Conservation (phyloP, 192 early-diverging fungal species). For the Entomortierella beljakovae region DNA sequence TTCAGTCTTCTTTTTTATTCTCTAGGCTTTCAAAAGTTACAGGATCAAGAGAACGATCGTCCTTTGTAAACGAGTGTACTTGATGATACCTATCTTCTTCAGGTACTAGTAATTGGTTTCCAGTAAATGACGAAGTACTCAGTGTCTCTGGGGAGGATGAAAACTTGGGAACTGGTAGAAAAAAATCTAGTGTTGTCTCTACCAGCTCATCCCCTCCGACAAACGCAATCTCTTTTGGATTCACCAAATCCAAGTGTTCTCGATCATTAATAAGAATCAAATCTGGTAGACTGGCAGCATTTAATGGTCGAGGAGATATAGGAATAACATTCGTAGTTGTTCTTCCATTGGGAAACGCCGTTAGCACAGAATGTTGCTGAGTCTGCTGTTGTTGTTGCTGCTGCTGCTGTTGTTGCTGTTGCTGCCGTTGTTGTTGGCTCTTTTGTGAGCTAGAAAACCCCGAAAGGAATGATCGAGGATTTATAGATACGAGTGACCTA, state of each 20-base stretch:
- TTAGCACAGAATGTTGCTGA: neutral
- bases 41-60: neutral
- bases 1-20: neutral
- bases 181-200: neutral
- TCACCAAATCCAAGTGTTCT: neutral
- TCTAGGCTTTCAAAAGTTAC: neutral
- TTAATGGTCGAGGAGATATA: conserved; percentile 21
- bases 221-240: neutral
- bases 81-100: neutral
- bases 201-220: neutral
- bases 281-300: neutral
- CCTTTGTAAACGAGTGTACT: neutral
- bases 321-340: neutral
- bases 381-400: conserved; percentile 7
- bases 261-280: neutral
- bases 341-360: neutral
- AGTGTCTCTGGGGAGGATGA: neutral
- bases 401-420: neutral
- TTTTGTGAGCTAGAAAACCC: conserved; percentile 12
- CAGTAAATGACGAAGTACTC: neutral
- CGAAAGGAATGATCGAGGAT: conserved; percentile 15
- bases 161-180: neutral
- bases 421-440: conserved; percentile 8
- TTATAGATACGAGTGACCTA: conserved; percentile 10
- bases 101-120: neutral